A percentile compares a stretch with the other conserved stretches of the same genome.
Conservation (phyloP, 345 rosid genomes). For the Hibiscus trionum region DNA sequence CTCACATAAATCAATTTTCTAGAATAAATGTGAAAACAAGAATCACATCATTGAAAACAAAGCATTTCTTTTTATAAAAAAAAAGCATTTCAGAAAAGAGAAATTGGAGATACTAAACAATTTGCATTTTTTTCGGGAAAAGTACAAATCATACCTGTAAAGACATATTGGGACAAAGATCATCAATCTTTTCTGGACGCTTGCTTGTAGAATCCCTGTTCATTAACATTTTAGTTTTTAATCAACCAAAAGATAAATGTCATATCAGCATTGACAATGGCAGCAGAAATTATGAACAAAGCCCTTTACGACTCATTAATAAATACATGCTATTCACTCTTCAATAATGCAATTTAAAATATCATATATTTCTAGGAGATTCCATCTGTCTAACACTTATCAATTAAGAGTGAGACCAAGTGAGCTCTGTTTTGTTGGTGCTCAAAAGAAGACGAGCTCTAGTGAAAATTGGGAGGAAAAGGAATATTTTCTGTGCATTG, state of each 20-base stretch:
- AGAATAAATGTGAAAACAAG: neutral
- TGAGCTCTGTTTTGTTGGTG: neutral
- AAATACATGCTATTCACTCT: neutral
- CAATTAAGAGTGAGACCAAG: neutral
- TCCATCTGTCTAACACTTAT: neutral
- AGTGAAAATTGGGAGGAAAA: neutral
- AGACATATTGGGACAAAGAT: slow-evolving; percentile 49
- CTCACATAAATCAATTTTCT: neutral
- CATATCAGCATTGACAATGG: neutral
- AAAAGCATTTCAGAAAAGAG: neutral
- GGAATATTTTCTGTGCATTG: neutral
- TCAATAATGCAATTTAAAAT: neutral
- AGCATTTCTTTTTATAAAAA: neutral
- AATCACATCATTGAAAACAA: neutral
- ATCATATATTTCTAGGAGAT: neutral
- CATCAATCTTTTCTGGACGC: slow-evolving; percentile 54
- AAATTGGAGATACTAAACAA: neutral
- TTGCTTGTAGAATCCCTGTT: slow-evolving; percentile 35
- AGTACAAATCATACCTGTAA: slow-evolving; percentile 51
- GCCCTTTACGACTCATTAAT: neutral
- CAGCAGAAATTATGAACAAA: neutral
- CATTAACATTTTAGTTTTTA: slow-evolving; percentile 4
- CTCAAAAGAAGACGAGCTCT: neutral
- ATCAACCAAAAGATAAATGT: neutral
- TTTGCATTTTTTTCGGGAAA: neutral